A percentile compares a stretch with the other conserved stretches of the same genome.
Evolutionary conservation across 2,329 filamentous ascomycete genomes (phyloP).

Genomic region (Arthroderma uncinatum): DNA sequence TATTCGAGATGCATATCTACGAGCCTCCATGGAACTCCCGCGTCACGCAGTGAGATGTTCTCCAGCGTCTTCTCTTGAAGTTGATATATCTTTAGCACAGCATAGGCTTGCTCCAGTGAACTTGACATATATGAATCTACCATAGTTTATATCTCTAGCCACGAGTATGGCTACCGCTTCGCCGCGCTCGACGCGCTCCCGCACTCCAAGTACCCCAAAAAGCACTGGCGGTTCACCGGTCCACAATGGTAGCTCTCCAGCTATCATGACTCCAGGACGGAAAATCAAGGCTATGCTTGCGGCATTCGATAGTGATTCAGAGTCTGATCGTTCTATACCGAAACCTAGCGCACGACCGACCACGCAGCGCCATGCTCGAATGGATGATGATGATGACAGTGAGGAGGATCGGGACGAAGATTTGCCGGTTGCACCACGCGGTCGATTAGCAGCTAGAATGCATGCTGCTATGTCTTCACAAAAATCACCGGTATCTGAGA

Average conservation of each 20-base stretch:
- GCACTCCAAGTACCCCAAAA: neutral
- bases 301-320: conserved; percentile 37
- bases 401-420: conserved; percentile 39
- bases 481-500: conserved; percentile 22
- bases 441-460: conserved; percentile 56
- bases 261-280: conserved; percentile 34
- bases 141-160: neutral
- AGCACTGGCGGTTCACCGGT: neutral
- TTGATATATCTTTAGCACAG: neutral
- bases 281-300: conserved; percentile 43
- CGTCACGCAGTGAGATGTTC: neutral
- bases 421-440: conserved; percentile 43
- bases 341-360: neutral
- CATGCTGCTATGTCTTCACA: conserved; percentile 35
- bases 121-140: neutral
- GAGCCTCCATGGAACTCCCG: too few species aligned
- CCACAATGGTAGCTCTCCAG: conserved; percentile 19
- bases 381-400: conserved; percentile 17
- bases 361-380: neutral
- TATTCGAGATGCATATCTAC: neutral
- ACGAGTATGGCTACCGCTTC: neutral
- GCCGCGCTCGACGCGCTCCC: neutral
- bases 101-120: neutral
- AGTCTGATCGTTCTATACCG: conserved; percentile 30
- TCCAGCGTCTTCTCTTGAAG: neutral